phyloP scores from a whole-genome alignment of 306 rosid species.

The Adenanthera pavonina region DNA sequence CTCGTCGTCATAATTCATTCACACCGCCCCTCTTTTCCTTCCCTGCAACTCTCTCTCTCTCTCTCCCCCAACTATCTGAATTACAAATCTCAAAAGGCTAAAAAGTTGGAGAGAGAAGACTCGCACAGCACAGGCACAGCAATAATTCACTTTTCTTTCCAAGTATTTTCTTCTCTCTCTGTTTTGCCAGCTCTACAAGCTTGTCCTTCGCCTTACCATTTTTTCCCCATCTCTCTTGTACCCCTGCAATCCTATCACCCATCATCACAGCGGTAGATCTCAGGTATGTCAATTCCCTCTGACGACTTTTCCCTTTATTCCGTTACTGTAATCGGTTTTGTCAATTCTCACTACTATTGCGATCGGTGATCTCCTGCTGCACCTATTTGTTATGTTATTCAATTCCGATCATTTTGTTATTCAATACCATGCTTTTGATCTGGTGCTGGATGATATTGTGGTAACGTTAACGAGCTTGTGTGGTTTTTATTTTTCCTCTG shows the following conservation, averaged over 20 bases:
- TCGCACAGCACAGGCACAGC: conserved; percentile 55
- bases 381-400: conserved; percentile 15
- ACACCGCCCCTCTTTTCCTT: conserved; percentile 37
- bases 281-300: conserved; percentile 61
- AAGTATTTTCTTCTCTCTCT: conserved; percentile 56
- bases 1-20: conserved; percentile 52
- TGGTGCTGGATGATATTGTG: conserved; percentile 20
- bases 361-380: conserved; percentile 47
- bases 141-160: conserved; percentile 84
- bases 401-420: conserved; percentile 30
- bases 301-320: conserved; percentile 8
- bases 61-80: conserved; percentile 45
- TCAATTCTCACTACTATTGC: conserved; percentile 35
- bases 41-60: conserved; percentile 42
- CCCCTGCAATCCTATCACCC: conserved; percentile 33
- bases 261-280: conserved; percentile 54
- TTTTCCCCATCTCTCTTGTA: conserved; percentile 33
- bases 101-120: conserved; percentile 81
- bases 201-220: conserved; percentile 60
- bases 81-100: conserved; percentile 75
- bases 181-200: conserved; percentile 84
- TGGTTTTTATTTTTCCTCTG: conserved; percentile 16
- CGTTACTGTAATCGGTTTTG: conserved; percentile 15
- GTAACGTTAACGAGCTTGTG: conserved; percentile 34
- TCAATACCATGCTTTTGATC: conserved; percentile 36